These are phyloP conservation scores for Pestalotiopsis sp. DNA, from an alignment of 2,329 filamentous ascomycete species.

Conservation along the genomic window DNA sequence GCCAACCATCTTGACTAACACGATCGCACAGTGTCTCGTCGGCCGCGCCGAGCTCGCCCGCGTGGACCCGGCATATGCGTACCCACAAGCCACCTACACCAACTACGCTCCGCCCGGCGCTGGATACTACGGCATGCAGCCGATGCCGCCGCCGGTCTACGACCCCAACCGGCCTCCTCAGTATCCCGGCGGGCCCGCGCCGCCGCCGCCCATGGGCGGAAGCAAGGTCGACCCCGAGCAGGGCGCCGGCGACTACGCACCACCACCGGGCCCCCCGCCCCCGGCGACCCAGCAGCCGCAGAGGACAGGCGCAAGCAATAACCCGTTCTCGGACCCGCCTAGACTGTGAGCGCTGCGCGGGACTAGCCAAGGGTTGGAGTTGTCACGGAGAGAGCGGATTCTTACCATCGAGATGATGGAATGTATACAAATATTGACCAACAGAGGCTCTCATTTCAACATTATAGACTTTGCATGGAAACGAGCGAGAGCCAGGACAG, in stretches of 20 bases:
- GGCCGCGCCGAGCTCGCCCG: conserved; percentile 46
- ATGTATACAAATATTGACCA: not conserved
- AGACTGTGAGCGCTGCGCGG: conserved; percentile 8
- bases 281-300: conserved; percentile 29
- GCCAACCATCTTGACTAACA: conserved; percentile 6
- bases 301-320: conserved; percentile 18
- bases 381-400: not conserved
- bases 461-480: not conserved
- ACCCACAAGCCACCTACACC: conserved; percentile 42
- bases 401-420: not conserved
- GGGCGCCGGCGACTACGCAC: conserved; percentile 39
- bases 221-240: conserved; percentile 59
- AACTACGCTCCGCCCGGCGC: conserved; percentile 40
- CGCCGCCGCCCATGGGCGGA: conserved; percentile 43
- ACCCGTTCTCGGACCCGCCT: conserved; percentile 15
- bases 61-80: conserved; percentile 53
- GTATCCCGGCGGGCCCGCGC: conserved; percentile 43
- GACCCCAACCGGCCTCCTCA: conserved; percentile 59
- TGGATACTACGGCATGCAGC: conserved; percentile 49
- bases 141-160: conserved; percentile 60
- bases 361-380: not conserved
- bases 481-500: not conserved
- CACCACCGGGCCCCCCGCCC: conserved; percentile 54
- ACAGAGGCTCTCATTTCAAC: not conserved
- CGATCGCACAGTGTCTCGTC: conserved; percentile 51